These are phyloP conservation scores for Emericellopsis atlantica DNA, from an alignment of 2,329 filamentous ascomycete species.

Conservation along the genomic window DNA sequence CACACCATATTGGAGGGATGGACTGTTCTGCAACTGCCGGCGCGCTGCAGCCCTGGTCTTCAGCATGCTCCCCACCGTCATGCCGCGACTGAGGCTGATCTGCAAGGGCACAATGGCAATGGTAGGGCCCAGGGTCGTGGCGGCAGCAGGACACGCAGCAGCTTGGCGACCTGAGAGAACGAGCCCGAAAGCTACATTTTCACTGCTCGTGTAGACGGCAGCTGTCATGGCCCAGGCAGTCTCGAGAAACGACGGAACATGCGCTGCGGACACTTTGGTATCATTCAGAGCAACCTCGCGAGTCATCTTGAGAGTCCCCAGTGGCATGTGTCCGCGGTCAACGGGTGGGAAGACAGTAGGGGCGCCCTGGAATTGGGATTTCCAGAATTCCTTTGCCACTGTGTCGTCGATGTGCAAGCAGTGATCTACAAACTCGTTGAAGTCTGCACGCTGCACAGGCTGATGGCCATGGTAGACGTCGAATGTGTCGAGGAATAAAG, in stretches of 20 bases:
- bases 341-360: neutral
- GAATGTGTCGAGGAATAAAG: neutral
- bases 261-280: neutral
- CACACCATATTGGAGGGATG: neutral
- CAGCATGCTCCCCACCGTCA: slow-evolving; percentile 21
- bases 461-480: neutral
- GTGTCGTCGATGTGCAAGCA: neutral
- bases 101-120: slow-evolving; percentile 3
- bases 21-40: neutral
- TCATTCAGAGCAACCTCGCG: slow-evolving; percentile 26
- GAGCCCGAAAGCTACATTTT: slow-evolving; percentile 3
- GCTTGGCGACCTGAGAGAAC: slow-evolving; percentile 2
- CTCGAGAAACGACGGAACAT: slow-evolving; percentile 4
- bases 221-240: slow-evolving; percentile 4
- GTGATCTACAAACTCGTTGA: slow-evolving; percentile 1
- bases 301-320: neutral
- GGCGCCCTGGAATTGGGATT: neutral
- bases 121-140: slow-evolving; percentile 2
- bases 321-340: neutral
- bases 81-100: neutral
- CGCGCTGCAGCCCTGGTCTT: slow-evolving; percentile 28
- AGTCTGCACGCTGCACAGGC: neutral
- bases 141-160: neutral
- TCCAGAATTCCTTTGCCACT: slow-evolving; percentile 1
- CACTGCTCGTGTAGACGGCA: slow-evolving; percentile 3